Base-by-base conservation (phyloP, 73 alveolate genomes). In the Tetrahymena elliotti region DNA sequence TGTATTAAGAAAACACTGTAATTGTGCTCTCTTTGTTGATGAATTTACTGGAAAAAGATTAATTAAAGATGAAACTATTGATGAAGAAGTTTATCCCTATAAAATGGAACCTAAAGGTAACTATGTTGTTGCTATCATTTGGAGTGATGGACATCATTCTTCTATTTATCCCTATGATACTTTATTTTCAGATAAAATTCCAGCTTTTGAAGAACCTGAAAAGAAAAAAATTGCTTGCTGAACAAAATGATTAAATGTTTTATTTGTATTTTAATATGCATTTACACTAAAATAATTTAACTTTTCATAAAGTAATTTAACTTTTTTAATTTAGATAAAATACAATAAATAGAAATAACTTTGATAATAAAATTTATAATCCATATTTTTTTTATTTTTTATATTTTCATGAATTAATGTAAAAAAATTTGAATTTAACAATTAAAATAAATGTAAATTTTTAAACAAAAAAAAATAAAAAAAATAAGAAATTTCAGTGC, bases 141-240 rank as follows among this genome's bases (percentile, higher is more conserved):
- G 99, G 99, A 93, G 98, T 41, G 99, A 98, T 95, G 99, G 99
- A 5, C 99, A 98, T 83, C 95, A 95, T 35, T 96, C 98, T 22
- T 97, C 98, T 31, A 97, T 98, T 35, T 98, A 97, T 94, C 99
- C 99, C 4, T 97, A 96, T 93, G 83, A 88, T 31, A 94, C 95
- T n/a, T 88, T 94, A 53, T 88, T 53, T 36, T 84, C 95, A 83
- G 93, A 94, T 88, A 94, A 84, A 83, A 88, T 94, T 34, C 54
- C 41, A 38, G 95, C 88, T 68, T 68, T n/a, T 68, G 88, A 68
- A 68, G 88, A 68, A 36, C 88, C 88, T 24, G 88, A 68, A 68
- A 68, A 68, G 88, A 68, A 68, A 68, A 68, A 68, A 16, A 68
- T 35, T 68, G 88, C 88, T n/a, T 68, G 88, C 18, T 68, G 37